Evolutionary conservation across 2,329 filamentous ascomycete species (phyloP), one percentile per base, ranked within the genome.

Genomic region (Paramyrothecium roridum): DNA sequence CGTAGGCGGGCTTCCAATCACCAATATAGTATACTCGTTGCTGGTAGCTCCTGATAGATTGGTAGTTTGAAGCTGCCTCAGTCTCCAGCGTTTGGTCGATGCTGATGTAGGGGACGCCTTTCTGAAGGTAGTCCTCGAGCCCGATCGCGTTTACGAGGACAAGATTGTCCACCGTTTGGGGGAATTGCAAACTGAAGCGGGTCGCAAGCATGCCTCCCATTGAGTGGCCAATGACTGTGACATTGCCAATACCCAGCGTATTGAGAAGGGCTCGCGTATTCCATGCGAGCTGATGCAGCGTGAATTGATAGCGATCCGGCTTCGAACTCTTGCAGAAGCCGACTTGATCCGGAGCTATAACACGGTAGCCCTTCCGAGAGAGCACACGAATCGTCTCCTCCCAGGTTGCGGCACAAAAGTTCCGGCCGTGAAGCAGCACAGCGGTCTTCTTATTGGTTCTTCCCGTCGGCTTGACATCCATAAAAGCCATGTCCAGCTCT

Each of bases 261-360:
- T 72, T 59, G 11, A 83, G 70, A 6, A 84, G 68, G n/a, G 67
- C 70, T 45, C 73, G 70, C 13, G 79, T 82, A 69, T 83, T 83
- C 59, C 70, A 70, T 2, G 78, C 76, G 8, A 83, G 67, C 64
- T 82, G 80, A 33, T 77, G 73, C 8, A 83, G 69, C 23, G 73
- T 79, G 68, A 80, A 82, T 62, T 83, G 80, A 63, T 83, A 83
- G 13, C 62, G 61, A 2, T 63, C 61, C 0, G 79, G 77, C 65
- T 83, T 83, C 23, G 76, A 74, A 10, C 79, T 82, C 65, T 83
- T 83, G 75, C 80, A 84, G 68, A 81, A 84, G 56, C 81, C 80
- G 49, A 84, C 68, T 58, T 83, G 80, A 59, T 84, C 81, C 0
- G 80, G 78, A 2, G 80, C 68, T 52, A 83, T 75, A 52, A 83